Evolutionary conservation across 2,329 filamentous ascomycete species (phyloP).

Genomic region (Ophiostoma quercus): DNA sequence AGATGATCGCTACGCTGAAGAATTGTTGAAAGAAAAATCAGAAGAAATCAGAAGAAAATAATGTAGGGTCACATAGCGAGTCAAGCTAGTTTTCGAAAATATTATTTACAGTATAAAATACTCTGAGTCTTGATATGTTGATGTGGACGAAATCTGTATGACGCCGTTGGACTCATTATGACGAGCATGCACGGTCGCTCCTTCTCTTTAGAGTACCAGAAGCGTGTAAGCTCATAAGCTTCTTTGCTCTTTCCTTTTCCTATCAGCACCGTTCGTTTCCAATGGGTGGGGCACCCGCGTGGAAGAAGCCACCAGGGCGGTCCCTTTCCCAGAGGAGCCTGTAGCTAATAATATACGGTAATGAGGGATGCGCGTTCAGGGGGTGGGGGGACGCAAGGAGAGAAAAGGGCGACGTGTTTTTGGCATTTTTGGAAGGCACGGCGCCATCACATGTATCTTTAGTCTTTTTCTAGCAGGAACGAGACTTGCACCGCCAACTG

Average conservation of each 20-base stretch:
- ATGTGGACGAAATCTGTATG: no score
- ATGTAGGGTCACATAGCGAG: no score
- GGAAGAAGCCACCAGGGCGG: neutral
- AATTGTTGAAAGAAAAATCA: neutral
- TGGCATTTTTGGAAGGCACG: conserved; percentile 20
- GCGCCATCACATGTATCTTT: conserved; percentile 7
- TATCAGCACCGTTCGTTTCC: neutral
- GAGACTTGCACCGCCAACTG: neutral
- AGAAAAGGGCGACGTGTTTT: conserved; percentile 27
- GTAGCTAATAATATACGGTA: neutral
- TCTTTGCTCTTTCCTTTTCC: conserved; percentile 4
- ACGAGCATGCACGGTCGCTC: conserved; percentile 1
- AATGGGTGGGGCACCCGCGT: neutral
- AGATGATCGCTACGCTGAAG: neutral
- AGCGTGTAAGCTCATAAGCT: neutral
- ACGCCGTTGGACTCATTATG: conserved; percentile 2
- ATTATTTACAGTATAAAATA: neutral
- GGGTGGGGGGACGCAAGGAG: conserved; percentile 16
- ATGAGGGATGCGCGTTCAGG: conserved; percentile 21
- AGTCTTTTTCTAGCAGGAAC: neutral
- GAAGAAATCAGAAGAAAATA: neutral
- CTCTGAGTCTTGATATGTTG: no score
- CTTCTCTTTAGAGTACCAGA: neutral
- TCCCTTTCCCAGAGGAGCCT: neutral
- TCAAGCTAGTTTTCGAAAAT: no score